Conservation (phyloP, 116 monocot species). For the Papilionanthe hybrid region DNA sequence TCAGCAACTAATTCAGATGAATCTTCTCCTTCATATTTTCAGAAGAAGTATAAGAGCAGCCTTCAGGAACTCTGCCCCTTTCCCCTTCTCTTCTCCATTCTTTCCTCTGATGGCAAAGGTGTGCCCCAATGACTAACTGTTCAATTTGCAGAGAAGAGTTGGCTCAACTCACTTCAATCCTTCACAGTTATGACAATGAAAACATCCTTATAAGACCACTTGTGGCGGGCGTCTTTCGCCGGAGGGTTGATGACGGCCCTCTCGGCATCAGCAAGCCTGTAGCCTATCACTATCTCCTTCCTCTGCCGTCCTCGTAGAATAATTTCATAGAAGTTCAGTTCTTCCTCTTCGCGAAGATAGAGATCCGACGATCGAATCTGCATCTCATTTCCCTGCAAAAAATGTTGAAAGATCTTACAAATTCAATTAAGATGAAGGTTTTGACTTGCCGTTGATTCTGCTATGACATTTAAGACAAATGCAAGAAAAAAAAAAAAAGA, state of each 20-base stretch:
- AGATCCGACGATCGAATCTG: slow-evolving; percentile 61
- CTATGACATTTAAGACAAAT: not conserved
- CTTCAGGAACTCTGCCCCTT: too few species aligned
- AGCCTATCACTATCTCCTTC: slow-evolving; percentile 72
- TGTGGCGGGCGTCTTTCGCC: slow-evolving; percentile 27
- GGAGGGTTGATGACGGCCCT: slow-evolving; percentile 70
- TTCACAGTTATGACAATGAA: slow-evolving; percentile 66
- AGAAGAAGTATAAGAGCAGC: too few species aligned
- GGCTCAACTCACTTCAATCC: slow-evolving; percentile 16
- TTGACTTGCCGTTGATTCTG: not conserved
- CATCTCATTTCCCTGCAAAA: slow-evolving; percentile 67
- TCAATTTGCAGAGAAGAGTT: not conserved
- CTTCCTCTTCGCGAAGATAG: slow-evolving; percentile 64
- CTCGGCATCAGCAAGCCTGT: slow-evolving; percentile 44
- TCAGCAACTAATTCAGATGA: not conserved
- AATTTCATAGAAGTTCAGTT: slow-evolving; percentile 69
- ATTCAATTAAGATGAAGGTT: not conserved
- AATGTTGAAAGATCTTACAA: not conserved
- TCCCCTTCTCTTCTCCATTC: too few species aligned
- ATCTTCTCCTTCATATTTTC: not conserved
- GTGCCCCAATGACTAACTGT: too few species aligned
- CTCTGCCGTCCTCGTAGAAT: slow-evolving; percentile 62
- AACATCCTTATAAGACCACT: slow-evolving; percentile 62
- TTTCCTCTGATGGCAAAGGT: too few species aligned
- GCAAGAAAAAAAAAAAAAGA: too few species aligned